Conservation (phyloP, 2,329 filamentous ascomycete species). For the Rhexocercosporidium sp. region DNA sequence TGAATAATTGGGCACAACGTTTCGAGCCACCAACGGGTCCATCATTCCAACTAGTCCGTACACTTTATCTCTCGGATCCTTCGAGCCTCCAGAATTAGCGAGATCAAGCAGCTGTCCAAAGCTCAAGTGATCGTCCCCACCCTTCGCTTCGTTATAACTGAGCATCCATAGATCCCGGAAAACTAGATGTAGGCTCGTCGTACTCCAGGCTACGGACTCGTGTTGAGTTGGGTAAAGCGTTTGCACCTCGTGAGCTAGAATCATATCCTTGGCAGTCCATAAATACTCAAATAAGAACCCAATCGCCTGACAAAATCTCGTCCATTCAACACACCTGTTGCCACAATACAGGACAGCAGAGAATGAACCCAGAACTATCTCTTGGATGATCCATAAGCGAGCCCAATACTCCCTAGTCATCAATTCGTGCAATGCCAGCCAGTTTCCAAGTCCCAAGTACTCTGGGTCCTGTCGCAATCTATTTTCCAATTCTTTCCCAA, state of each 20-base stretch:
- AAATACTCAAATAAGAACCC: slow-evolving; percentile 18
- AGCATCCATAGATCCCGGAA: slow-evolving; percentile 20
- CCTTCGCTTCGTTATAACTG: slow-evolving; percentile 2
- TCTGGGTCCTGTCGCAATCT: slow-evolving; percentile 15
- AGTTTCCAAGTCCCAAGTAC: slow-evolving; percentile 15
- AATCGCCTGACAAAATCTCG: slow-evolving; percentile 21
- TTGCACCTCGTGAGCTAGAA: slow-evolving; percentile 19
- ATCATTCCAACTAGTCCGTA: slow-evolving; percentile 30
- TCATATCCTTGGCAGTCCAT: slow-evolving; percentile 20
- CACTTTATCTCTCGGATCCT: slow-evolving; percentile 29
- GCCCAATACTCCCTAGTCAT: slow-evolving; percentile 28
- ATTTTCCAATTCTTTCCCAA: neutral
- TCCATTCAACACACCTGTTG: slow-evolving; percentile 14
- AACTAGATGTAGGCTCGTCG: slow-evolving; percentile 22
- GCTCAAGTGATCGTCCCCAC: neutral
- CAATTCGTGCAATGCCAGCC: slow-evolving; percentile 19
- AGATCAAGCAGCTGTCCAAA: slow-evolving; percentile 21
- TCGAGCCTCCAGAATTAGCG: slow-evolving; percentile 14
- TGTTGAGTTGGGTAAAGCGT: neutral
- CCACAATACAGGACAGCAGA: slow-evolving; percentile 17
- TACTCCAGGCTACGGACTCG: slow-evolving; percentile 5
- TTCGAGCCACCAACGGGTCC: slow-evolving; percentile 11
- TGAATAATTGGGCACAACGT: slow-evolving; percentile 24
- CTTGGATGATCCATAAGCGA: slow-evolving; percentile 33
- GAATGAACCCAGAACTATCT: slow-evolving; percentile 26